Percentiles rank a stretch among this genome's conserved stretches.
These are phyloP conservation scores for Geoglossum glabrum DNA, from an alignment of 495 filamentous ascomycete species.

Conservation along the genomic window DNA sequence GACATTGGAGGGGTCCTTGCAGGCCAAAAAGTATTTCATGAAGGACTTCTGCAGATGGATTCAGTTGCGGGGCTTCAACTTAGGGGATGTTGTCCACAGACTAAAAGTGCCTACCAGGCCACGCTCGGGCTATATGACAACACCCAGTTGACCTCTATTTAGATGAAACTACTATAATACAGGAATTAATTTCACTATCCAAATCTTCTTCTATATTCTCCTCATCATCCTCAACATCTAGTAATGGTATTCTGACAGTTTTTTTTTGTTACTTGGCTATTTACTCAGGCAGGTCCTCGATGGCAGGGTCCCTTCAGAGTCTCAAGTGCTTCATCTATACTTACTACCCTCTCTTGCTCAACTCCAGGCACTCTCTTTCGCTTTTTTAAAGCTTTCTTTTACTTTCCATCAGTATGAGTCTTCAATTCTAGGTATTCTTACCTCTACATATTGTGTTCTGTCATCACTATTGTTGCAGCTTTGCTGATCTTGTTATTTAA, in stretches of 20 bases:
- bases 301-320: not conserved
- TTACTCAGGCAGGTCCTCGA: not conserved
- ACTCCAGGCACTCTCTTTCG: not conserved
- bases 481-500: not conserved
- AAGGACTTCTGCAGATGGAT: no score
- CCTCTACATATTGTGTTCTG: not conserved
- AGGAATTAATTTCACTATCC: not conserved
- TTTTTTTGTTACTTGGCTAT: not conserved
- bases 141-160: not conserved
- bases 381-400: not conserved
- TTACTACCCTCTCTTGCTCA: not conserved
- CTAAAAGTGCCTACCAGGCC: no score
- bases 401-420: not conserved
- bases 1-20: no score
- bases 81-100: no score
- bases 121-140: not conserved
- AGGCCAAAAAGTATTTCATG: no score
- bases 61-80: no score
- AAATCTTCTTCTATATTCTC: not conserved
- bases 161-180: not conserved
- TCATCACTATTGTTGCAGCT: not conserved
- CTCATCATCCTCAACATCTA: not conserved
- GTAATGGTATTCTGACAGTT: not conserved
- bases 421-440: not conserved
- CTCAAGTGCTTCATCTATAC: not conserved